These are phyloP conservation scores for Sporothrix phasma DNA, from an alignment of 2,329 filamentous ascomycete genomes.

Conservation along the genomic window DNA sequence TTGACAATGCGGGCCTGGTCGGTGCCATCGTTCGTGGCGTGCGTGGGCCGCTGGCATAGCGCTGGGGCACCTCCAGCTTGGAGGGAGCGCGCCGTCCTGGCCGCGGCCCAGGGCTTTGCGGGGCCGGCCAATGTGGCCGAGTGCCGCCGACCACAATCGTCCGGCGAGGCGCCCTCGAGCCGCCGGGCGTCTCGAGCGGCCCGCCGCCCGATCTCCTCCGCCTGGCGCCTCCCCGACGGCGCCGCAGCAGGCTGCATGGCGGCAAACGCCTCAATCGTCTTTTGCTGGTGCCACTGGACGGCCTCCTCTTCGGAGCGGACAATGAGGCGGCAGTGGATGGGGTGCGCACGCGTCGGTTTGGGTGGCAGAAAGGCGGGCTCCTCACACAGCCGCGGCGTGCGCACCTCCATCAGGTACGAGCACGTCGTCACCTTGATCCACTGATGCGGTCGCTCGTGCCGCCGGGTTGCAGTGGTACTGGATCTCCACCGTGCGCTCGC, in stretches of 20 bases:
- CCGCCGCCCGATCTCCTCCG: no score
- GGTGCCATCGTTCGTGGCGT: not conserved
- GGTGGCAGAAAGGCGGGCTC: constrained; percentile 81
- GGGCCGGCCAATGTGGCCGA: no score
- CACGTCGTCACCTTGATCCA: constrained; percentile 91
- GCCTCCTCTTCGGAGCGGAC: constrained; percentile 42
- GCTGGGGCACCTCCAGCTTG: constrained; percentile 37
- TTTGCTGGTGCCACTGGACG: constrained; percentile 30
- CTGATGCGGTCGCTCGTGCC: constrained; percentile 65
- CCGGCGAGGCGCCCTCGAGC: no score
- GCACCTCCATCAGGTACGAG: constrained; percentile 85
- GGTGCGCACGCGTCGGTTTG: constrained; percentile 63
- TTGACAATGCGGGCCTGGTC: constrained; percentile 27
- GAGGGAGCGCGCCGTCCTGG: constrained; percentile 37
- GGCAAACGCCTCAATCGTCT: constrained; percentile 31
- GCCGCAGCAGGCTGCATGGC: constrained; percentile 25
- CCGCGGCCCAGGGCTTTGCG: constrained; percentile 39
- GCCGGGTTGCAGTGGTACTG: constrained; percentile 69
- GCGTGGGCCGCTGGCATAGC: constrained; percentile 26
- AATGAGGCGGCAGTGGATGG: constrained; percentile 67
- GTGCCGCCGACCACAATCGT: constrained; percentile 42
- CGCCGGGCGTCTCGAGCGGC: constrained; percentile 10
- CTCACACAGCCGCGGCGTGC: constrained; percentile 78
- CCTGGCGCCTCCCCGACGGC: constrained; percentile 11
- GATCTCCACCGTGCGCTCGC: constrained; percentile 73